Evolutionary conservation across 2,329 filamentous ascomycete species (phyloP).

Genomic region (Venturia carpophila): DNA sequence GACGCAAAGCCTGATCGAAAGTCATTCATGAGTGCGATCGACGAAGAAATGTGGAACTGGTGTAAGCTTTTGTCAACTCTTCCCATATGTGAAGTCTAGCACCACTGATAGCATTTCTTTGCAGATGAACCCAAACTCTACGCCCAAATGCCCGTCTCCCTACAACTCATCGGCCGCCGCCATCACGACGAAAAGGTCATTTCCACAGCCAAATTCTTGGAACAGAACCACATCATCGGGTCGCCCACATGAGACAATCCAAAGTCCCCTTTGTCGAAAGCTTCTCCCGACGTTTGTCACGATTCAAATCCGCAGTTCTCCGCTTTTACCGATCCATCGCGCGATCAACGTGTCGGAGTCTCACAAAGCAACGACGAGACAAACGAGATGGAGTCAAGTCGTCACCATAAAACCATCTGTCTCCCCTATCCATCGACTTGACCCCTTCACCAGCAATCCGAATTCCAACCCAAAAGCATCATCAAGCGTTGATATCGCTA

Average conservation of each 20-base stretch:
- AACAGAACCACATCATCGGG: neutral
- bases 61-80: constrained; percentile 30
- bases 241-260: neutral
- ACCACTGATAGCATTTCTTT: constrained; percentile 18
- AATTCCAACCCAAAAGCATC: neutral
- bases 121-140: constrained; percentile 40
- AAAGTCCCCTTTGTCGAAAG: neutral
- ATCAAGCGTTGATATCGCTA: neutral
- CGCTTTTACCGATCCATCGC: neutral
- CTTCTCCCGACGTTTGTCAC: neutral
- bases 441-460: neutral
- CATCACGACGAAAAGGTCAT: constrained; percentile 49
- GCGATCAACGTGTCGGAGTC: neutral
- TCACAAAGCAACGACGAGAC: neutral
- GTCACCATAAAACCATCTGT: neutral
- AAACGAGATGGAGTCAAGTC: neutral
- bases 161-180: constrained; percentile 48
- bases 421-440: neutral
- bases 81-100: neutral
- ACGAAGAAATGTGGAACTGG: constrained; percentile 40
- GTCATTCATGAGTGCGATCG: constrained; percentile 37
- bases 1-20: constrained; percentile 35
- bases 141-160: constrained; percentile 41
- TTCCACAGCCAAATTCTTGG: constrained; percentile 31
- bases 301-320: neutral